Conservation (phyloP, 1,284 basidiomycete species). For the Trichosporon inkin region DNA sequence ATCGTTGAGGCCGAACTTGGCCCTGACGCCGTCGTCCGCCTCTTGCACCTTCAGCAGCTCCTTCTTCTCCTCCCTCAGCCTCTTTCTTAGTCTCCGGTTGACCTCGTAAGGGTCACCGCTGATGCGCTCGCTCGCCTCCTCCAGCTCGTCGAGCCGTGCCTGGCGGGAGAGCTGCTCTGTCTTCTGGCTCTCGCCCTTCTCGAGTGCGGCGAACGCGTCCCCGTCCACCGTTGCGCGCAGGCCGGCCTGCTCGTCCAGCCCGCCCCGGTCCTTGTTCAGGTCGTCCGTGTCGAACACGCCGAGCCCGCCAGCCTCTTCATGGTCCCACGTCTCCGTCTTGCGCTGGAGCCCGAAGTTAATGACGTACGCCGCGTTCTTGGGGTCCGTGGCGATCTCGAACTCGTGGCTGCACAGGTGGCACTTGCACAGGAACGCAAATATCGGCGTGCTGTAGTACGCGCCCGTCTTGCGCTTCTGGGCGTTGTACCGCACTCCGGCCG, state of each 20-base stretch:
- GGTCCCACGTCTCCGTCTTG: conserved; percentile 94
- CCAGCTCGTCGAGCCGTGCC: conserved; percentile 70
- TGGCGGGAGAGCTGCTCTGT: conserved; percentile 66
- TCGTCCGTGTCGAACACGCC: conserved; percentile 70
- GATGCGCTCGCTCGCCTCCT: conserved; percentile 65
- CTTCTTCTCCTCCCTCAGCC: conserved; percentile 81
- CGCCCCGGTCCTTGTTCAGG: conserved; percentile 41
- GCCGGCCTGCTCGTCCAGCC: not conserved
- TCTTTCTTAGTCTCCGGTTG: conserved; percentile 67
- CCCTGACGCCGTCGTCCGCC: conserved; percentile 57
- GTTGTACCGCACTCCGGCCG: conserved; percentile 96
- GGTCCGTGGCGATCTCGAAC: conserved; percentile 98
- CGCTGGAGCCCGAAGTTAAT: conserved; percentile 81
- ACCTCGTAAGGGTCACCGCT: conserved; percentile 79
- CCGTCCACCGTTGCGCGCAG: conserved; percentile 24
- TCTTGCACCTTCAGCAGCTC: conserved; percentile 62
- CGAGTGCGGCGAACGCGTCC: conserved; percentile 81
- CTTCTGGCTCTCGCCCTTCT: conserved; percentile 77
- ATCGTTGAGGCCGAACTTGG: conserved; percentile 70
- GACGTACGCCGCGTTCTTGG: conserved; percentile 92
- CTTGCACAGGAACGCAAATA: conserved; percentile 92
- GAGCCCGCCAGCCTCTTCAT: conserved; percentile 87
- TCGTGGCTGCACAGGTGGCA: conserved; percentile 87
- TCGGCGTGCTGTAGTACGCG: conserved; percentile 90
- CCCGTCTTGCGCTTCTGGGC: conserved; percentile 97